phyloP scores from a whole-genome alignment of 2,329 filamentous ascomycete species.

The Teratosphaeriaceae sp. region DNA sequence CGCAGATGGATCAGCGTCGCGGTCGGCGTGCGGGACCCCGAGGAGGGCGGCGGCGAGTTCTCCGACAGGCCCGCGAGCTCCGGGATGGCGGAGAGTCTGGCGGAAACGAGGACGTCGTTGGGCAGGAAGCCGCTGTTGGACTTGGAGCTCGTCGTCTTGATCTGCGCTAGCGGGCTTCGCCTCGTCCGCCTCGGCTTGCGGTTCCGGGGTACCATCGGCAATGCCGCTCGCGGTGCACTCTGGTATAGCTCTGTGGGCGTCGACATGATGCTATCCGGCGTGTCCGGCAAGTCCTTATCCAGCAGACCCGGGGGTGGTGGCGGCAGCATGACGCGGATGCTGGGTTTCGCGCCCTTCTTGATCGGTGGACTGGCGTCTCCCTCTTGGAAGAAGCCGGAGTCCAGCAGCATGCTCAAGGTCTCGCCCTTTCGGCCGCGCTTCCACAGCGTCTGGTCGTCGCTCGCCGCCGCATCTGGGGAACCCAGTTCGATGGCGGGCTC shows the following conservation, averaged over 20 bases:
- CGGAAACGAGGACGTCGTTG: slow-evolving; percentile 10
- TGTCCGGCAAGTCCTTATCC: slow-evolving; percentile 18
- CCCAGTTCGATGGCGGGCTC: neutral
- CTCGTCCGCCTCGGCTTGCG: slow-evolving; percentile 10
- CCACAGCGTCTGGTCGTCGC: slow-evolving; percentile 3
- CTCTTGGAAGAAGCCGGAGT: slow-evolving; percentile 22
- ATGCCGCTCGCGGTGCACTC: neutral
- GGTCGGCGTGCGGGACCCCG: slow-evolving; percentile 16
- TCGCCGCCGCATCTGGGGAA: neutral
- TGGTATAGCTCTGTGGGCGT: slow-evolving; percentile 20
- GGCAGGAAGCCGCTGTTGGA: slow-evolving; percentile 6
- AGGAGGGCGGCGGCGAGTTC: slow-evolving; percentile 14
- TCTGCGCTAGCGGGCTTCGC: slow-evolving; percentile 19
- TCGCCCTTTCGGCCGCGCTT: slow-evolving; percentile 19
- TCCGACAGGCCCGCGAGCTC: slow-evolving; percentile 13
- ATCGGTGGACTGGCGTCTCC: slow-evolving; percentile 2
- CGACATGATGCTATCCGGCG: slow-evolving; percentile 14
- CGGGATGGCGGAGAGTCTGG: slow-evolving; percentile 18
- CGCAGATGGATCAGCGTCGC: slow-evolving; percentile 26
- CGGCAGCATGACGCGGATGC: slow-evolving; percentile 14
- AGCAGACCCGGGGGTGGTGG: slow-evolving; percentile 19
- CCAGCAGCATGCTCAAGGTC: slow-evolving; percentile 27
- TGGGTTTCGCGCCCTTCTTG: slow-evolving; percentile 4
- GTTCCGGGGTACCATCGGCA: slow-evolving; percentile 4
- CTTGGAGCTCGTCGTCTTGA: slow-evolving; percentile 14